Conservation (phyloP, 768 basidiomycete genomes). For the Trametes cubensis region DNA sequence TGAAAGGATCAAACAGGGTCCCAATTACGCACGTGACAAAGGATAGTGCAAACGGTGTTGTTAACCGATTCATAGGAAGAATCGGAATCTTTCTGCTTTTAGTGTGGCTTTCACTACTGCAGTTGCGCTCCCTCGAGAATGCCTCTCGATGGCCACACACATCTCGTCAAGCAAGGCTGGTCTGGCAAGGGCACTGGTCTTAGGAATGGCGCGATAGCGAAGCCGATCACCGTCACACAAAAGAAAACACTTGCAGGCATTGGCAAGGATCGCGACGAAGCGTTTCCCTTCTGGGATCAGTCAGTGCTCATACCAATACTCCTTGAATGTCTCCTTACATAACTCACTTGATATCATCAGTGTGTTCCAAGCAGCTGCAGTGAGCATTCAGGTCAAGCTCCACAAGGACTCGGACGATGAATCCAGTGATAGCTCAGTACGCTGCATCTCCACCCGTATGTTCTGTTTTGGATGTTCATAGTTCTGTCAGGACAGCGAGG, state of each 20-base stretch:
- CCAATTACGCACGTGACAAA: too few relatives aligned
- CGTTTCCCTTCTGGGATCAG: slow-evolving; percentile 99
- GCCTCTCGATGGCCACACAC: slow-evolving; percentile 73
- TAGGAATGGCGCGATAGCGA: slow-evolving; percentile 74
- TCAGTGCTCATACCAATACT: slow-evolving; percentile 46
- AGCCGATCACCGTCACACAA: slow-evolving; percentile 77
- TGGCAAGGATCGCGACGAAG: slow-evolving; percentile 93
- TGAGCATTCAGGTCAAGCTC: slow-evolving; percentile 76
- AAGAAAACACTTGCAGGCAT: slow-evolving; percentile 86
- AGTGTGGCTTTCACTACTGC: neutral
- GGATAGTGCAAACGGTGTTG: too few relatives aligned
- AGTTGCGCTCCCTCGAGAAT: slow-evolving; percentile 36
- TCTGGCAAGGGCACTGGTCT: slow-evolving; percentile 82
- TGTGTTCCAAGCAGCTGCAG: slow-evolving; percentile 80
- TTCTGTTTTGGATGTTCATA: slow-evolving; percentile 22
- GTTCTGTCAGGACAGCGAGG: slow-evolving; percentile 25
- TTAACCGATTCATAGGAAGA: too few relatives aligned
- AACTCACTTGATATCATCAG: slow-evolving; percentile 39
- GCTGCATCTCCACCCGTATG: neutral
- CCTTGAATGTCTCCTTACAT: neutral
- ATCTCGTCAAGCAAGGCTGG: slow-evolving; percentile 86
- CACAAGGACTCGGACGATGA: slow-evolving; percentile 53
- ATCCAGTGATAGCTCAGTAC: slow-evolving; percentile 39
- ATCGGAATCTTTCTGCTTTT: neutral
- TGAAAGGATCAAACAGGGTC: too few relatives aligned